Percentiles rank a stretch among this genome's conserved stretches.
phyloP scores from a whole-genome alignment of 2,329 filamentous ascomycete species.

The Ophiostoma ulmi region DNA sequence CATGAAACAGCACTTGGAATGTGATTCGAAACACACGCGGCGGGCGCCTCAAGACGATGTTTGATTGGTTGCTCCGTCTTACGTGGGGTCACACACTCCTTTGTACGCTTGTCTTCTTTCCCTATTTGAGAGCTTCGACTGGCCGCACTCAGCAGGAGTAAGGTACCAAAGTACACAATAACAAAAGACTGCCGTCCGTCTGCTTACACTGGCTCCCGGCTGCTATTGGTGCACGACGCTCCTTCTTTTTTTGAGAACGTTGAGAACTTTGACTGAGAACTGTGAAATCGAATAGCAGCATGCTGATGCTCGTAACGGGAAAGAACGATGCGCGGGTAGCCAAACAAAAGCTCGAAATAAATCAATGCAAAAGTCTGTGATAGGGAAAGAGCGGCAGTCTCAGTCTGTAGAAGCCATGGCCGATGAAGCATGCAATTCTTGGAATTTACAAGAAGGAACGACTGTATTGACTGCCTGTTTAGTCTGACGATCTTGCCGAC shows the following conservation, averaged over 20 bases:
- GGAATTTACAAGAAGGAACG: background rate
- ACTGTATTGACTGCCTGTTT: background rate
- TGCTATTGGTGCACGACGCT: background rate
- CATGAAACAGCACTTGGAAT: constrained; percentile 26
- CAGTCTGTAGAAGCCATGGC: no score
- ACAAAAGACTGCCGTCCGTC: no score
- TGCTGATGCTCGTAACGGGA: background rate
- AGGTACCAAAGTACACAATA: background rate
- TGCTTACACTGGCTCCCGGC: background rate
- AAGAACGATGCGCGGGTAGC: background rate
- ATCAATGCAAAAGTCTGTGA: background rate
- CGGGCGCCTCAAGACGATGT: constrained; percentile 25
- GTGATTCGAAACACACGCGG: constrained; percentile 29
- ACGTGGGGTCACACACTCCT: background rate
- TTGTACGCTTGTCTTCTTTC: background rate
- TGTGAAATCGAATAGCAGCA: background rate
- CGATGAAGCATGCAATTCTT: background rate
- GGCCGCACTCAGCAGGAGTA: background rate
- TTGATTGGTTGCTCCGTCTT: constrained; percentile 20
- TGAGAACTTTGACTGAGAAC: background rate
- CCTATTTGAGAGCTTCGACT: no score
- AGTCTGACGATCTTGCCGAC: background rate
- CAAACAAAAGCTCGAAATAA: background rate
- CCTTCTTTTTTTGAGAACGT: background rate
- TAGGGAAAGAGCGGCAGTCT: background rate